phyloP scores from a whole-genome alignment of 805 yeast species.

The Wickerhamomyces strasburgensis region DNA sequence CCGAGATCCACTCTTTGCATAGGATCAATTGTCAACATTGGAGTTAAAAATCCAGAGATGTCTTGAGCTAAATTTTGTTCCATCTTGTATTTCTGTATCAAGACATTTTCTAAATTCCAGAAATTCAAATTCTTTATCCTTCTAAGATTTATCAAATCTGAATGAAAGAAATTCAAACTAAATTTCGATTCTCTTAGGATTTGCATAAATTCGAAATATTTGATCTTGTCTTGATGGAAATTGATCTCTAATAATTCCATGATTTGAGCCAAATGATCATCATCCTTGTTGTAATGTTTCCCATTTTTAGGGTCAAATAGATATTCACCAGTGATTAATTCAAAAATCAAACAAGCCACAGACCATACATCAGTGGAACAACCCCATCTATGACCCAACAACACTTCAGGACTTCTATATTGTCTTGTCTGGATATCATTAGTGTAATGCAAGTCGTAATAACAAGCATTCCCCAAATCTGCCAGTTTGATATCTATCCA shows the following conservation, averaged over 20 bases:
- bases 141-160: conserved; percentile 40
- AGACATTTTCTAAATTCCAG: conserved; percentile 70
- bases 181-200: conserved; percentile 29
- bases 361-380: conserved; percentile 62
- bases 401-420: conserved; percentile 60
- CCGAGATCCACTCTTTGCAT: conserved; percentile 49
- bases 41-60: conserved; percentile 41
- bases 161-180: conserved; percentile 44
- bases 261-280: conserved; percentile 60
- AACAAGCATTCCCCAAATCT: conserved; percentile 68
- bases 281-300: conserved; percentile 42
- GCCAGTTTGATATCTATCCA: conserved; percentile 46
- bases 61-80: conserved; percentile 47
- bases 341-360: conserved; percentile 53
- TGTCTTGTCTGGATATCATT: conserved; percentile 68
- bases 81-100: conserved; percentile 70
- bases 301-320: conserved; percentile 58
- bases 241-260: conserved; percentile 37
- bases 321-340: conserved; percentile 56
- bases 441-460: conserved; percentile 57
- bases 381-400: conserved; percentile 57
- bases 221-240: conserved; percentile 28
- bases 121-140: conserved; percentile 66
- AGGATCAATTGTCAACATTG: conserved; percentile 47
- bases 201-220: conserved; percentile 34